phyloP scores from a whole-genome alignment of 164 flowering plant genomes.

The Saururus chinensis region DNA sequence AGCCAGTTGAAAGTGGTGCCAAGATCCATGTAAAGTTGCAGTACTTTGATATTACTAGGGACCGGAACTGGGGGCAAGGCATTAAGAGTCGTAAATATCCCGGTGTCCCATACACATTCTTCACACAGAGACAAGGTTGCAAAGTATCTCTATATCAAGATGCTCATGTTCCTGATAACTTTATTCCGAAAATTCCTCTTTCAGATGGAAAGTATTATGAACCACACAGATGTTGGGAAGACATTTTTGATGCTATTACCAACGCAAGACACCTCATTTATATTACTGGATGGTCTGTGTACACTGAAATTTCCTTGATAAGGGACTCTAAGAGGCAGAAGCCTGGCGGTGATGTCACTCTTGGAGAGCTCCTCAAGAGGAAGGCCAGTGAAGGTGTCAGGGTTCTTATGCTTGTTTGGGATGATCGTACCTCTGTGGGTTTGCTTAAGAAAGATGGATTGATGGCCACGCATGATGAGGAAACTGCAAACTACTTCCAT shows the following conservation, averaged over 20 bases:
- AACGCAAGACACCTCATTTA: constrained; percentile 65
- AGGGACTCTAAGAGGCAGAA: constrained; percentile 53
- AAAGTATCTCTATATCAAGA: constrained; percentile 67
- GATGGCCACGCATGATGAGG: constrained; percentile 80
- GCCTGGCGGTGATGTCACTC: constrained; percentile 43
- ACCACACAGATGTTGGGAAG: constrained; percentile 74
- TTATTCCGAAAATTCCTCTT: constrained; percentile 45
- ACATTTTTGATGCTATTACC: constrained; percentile 58
- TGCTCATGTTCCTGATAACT: constrained; percentile 53
- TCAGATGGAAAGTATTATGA: constrained; percentile 42
- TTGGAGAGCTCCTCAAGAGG: constrained; percentile 67
- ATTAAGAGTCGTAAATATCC: constrained; percentile 37
- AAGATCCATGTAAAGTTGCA: constrained; percentile 55
- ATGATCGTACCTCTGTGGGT: constrained; percentile 60
- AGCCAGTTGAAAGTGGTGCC: constrained; percentile 31
- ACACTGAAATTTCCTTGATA: constrained; percentile 46
- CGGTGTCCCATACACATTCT: constrained; percentile 69
- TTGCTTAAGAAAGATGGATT: constrained; percentile 54
- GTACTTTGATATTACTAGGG: constrained; percentile 30
- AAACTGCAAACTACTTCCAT: constrained; percentile 41
- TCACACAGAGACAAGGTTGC: constrained; percentile 48
- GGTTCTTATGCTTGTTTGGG: constrained; percentile 86
- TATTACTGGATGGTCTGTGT: constrained; percentile 79
- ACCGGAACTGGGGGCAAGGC: constrained; percentile 44
- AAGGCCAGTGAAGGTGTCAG: constrained; percentile 71